Base-by-base conservation (phyloP, 805 yeast genomes). In the Isabelozyma rhagii region DNA sequence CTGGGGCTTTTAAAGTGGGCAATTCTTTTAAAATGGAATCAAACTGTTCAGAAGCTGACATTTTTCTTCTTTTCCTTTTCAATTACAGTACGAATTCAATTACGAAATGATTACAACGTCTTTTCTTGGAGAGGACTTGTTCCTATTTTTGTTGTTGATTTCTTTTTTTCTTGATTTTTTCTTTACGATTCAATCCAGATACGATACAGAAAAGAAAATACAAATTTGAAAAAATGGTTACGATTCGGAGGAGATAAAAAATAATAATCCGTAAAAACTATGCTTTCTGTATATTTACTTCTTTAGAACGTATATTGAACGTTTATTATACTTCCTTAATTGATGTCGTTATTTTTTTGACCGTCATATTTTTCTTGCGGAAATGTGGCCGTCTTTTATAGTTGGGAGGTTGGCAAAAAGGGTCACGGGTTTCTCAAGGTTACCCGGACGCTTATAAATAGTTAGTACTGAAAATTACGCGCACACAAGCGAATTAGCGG, bases 1-100 rank as follows among this genome's bases (percentile, higher is more conserved):
- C 98, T 11, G 93, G 93, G 13, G 97, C 82, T 68, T 85, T 86
- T 59, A 87, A 70, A 5, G 79, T 75, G 28, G 79, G 73, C 47
- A 81, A 64, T 61, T 80, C 84, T 55, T 73, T 75, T 51, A 80
- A 67, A 31, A 74, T 71, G 44, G 68, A 54, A 54, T 78, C 81
- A 58, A 81, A 80, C 55, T 78, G 74, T 29, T 29, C 34, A 29
- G 34, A 29, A 29, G 34, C 34, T 29, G 34, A 29, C 34, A 29
- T 29, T 29, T 29, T 29, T 29, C 34, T 29, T 29, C 10, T 29
- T 29, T 29, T 29, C 10, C 10, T 29, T 8, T 29, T 29, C 17
- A 15, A 15, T 15, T 15, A 15, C 17, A 15, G 17, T 15, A 15
- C 17, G 17, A 15, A 15, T 3, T 29, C 34, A 29, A 29, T 29